Evolutionary conservation across 345 rosid species (phyloP).

Genomic region (Sapria himalayana): DNA sequence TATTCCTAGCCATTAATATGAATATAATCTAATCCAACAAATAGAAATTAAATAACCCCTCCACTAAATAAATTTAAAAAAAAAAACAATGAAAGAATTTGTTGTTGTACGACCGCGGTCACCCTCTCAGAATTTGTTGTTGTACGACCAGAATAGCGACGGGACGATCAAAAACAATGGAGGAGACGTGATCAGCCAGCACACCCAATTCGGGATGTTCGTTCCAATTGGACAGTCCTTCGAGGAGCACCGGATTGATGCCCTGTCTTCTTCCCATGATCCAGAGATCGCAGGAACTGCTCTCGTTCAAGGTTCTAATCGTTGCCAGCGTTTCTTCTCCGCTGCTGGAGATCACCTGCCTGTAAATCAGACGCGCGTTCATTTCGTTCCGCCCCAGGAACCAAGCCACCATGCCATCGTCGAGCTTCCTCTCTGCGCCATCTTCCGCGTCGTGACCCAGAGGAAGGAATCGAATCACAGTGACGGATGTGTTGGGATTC

Average conservation of each 20-base stretch:
- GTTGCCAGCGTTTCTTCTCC: conserved; percentile 51
- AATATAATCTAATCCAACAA: too few relatives aligned
- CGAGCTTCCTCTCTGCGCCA: conserved; percentile 50
- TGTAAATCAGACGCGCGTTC: conserved; percentile 30
- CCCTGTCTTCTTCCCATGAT: conserved; percentile 53
- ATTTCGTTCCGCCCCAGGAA: conserved; percentile 55
- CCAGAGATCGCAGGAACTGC: conserved; percentile 33
- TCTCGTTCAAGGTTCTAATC: conserved; percentile 29
- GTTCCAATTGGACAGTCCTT: conserved; percentile 45
- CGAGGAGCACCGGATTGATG: conserved; percentile 29
- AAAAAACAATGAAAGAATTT: not conserved
- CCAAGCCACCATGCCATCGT: conserved; percentile 56
- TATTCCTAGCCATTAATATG: too few relatives aligned
- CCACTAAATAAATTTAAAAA: too few relatives aligned
- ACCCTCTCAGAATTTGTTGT: conserved; percentile 35
- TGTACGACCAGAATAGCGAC: conserved; percentile 61
- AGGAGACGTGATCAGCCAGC: conserved; percentile 39
- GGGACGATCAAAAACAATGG: conserved; percentile 18
- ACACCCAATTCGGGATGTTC: conserved; percentile 33
- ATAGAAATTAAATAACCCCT: not conserved
- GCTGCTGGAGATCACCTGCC: conserved; percentile 39
- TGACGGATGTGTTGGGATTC: conserved; percentile 23
- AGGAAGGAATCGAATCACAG: conserved; percentile 35
- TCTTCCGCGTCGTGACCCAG: conserved; percentile 27
- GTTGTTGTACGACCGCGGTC: not conserved